A percentile compares a stretch with the other conserved stretches of the same genome.
These are phyloP conservation scores for Rubroboletus satanas DNA, from an alignment of 768 basidiomycete species.

Conservation along the genomic window DNA sequence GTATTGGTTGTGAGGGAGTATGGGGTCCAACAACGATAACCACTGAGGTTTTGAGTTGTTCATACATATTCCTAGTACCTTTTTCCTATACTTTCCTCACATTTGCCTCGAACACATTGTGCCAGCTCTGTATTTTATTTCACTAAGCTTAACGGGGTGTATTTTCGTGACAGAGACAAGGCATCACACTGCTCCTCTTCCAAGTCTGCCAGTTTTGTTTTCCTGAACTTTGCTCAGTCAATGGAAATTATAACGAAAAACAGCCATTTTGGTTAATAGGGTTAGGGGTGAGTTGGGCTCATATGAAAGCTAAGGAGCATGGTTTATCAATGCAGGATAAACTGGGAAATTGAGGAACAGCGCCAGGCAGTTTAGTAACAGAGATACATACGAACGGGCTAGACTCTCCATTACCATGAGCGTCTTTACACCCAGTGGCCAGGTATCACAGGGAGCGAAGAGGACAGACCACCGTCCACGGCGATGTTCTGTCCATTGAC, in stretches of 20 bases:
- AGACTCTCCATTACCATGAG: neutral
- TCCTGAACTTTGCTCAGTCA: neutral
- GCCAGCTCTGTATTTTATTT: too few relatives aligned
- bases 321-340: neutral
- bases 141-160: too few relatives aligned
- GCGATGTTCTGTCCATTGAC: slow-evolving; percentile 87
- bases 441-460: slow-evolving; percentile 75
- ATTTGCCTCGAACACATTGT: neutral
- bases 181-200: too few relatives aligned
- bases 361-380: too few relatives aligned
- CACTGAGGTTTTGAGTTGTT: neutral
- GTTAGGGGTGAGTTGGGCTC: neutral
- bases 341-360: neutral
- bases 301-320: neutral
- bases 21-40: neutral
- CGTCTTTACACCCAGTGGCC: slow-evolving; percentile 60
- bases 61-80: too few relatives aligned
- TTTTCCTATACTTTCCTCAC: neutral
- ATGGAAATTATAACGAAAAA: neutral
- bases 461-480: slow-evolving; percentile 82
- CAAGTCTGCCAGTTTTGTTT: too few relatives aligned
- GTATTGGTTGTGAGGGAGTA: neutral
- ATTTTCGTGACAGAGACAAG: too few relatives aligned
- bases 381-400: neutral
- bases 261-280: neutral